Evolutionary conservation across 306 rosid genomes (phyloP).

Genomic region (Lathyrus sativus): DNA sequence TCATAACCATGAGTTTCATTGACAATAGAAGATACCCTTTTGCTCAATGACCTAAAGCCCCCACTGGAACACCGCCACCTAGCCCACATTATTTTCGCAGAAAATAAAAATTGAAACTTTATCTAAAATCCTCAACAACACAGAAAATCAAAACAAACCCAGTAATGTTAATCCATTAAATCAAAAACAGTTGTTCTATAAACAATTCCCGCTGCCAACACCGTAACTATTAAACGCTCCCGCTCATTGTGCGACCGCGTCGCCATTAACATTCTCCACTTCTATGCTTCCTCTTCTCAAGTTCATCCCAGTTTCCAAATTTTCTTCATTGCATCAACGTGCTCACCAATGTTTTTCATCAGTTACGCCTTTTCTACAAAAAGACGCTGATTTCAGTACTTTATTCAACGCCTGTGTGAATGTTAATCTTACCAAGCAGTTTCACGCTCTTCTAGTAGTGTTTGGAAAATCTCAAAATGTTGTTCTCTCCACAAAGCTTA

Average conservation of each 20-base stretch:
- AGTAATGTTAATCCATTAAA: not conserved
- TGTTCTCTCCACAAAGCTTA: conserved; percentile 43
- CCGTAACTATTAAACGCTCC: too few relatives aligned
- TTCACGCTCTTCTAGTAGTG: conserved; percentile 45
- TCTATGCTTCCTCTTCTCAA: conserved; percentile 45
- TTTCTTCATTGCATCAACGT: conserved; percentile 12
- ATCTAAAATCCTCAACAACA: not conserved
- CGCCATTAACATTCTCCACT: too few relatives aligned
- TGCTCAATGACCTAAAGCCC: conserved; percentile 33
- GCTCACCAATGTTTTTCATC: conserved; percentile 5
- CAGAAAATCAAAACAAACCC: conserved; percentile 19
- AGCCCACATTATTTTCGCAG: conserved; percentile 45
- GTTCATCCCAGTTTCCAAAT: not conserved
- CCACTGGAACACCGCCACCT: conserved; percentile 42
- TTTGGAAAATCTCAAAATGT: conserved; percentile 44
- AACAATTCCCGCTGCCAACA: too few relatives aligned
- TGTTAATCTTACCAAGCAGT: conserved; percentile 30
- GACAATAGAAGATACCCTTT: conserved; percentile 41
- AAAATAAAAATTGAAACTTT: conserved; percentile 27
- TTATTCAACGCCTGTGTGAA: conserved; percentile 37
- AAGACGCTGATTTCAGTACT: conserved; percentile 10
- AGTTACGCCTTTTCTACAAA: conserved; percentile 15
- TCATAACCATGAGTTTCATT: conserved; percentile 14
- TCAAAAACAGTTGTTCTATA: conserved; percentile 4
- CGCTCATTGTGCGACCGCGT: too few relatives aligned